phyloP scores from a whole-genome alignment of 352 stramenopile species.

The Globisporangium cederbergense region DNA sequence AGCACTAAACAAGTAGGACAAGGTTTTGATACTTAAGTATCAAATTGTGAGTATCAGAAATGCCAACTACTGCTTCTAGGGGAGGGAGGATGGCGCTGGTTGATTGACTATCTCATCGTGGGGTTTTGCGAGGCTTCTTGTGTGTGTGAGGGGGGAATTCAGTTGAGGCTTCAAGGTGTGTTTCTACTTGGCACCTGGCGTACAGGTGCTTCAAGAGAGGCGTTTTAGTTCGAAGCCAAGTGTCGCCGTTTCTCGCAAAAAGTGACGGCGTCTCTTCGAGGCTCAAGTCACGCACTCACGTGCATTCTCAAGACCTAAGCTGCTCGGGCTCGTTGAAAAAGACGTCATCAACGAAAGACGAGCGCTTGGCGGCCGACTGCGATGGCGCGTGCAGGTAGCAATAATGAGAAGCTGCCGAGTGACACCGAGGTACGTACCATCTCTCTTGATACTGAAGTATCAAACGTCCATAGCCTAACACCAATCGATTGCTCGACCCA shows the following conservation, averaged over 20 bases:
- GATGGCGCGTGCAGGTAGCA: background rate
- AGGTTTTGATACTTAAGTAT: background rate
- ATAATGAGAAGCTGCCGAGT: background rate
- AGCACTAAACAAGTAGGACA: conserved; percentile 32
- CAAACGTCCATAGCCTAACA: background rate
- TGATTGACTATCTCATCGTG: no score
- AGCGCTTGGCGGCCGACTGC: background rate
- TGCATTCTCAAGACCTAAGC: background rate
- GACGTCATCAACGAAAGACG: background rate
- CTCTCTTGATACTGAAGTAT: background rate
- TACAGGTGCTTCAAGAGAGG: no score
- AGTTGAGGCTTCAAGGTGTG: no score
- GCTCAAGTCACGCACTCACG: background rate
- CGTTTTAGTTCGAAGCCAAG: no score
- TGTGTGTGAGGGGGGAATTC: no score
- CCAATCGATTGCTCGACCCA: background rate
- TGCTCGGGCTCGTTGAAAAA: background rate
- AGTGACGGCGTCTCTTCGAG: background rate
- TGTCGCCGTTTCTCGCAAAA: background rate
- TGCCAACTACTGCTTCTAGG: no score
- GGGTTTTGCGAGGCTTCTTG: no score
- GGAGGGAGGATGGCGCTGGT: no score
- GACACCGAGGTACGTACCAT: background rate
- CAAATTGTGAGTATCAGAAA: no score
- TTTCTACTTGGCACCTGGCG: no score